These are phyloP conservation scores for Medicago ruthenica DNA, from an alignment of 306 rosid genomes.

Conservation along the genomic window DNA sequence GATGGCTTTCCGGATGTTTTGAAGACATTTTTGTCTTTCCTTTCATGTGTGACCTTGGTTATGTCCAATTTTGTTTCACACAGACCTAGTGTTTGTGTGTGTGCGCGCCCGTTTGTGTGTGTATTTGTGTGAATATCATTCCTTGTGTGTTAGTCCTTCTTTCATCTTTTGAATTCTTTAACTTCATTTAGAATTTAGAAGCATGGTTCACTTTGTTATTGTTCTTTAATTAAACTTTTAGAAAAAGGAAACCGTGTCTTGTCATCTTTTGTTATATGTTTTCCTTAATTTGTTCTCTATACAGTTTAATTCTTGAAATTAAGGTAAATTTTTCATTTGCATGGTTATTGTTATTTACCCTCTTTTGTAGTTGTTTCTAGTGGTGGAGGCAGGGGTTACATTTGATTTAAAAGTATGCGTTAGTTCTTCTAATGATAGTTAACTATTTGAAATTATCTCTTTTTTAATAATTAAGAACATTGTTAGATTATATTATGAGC, in stretches of 20 bases:
- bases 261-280: not conserved
- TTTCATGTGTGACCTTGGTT: slow-evolving; percentile 23
- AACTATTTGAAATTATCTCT: not conserved
- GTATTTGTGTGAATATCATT: slow-evolving; percentile 13
- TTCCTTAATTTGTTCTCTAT: slow-evolving; percentile 34
- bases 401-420: not conserved
- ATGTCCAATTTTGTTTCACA: slow-evolving; percentile 10
- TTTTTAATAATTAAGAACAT: too few species aligned
- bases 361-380: not conserved
- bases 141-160: slow-evolving; percentile 27
- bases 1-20: slow-evolving; percentile 10
- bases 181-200: slow-evolving; percentile 9
- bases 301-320: slow-evolving; percentile 12
- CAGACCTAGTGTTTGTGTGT: not conserved
- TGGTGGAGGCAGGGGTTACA: slow-evolving; percentile 17
- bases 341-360: slow-evolving; percentile 7
- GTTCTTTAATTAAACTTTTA: slow-evolving; percentile 27
- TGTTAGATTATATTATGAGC: not conserved
- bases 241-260: slow-evolving; percentile 35
- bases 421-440: not conserved
- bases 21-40: not conserved
- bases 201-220: slow-evolving; percentile 28
- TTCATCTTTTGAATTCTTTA: slow-evolving; percentile 15
- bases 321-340: not conserved
- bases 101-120: not conserved